phyloP scores from a whole-genome alignment of 139 green algal species.

The Nannochloris sp. region DNA sequence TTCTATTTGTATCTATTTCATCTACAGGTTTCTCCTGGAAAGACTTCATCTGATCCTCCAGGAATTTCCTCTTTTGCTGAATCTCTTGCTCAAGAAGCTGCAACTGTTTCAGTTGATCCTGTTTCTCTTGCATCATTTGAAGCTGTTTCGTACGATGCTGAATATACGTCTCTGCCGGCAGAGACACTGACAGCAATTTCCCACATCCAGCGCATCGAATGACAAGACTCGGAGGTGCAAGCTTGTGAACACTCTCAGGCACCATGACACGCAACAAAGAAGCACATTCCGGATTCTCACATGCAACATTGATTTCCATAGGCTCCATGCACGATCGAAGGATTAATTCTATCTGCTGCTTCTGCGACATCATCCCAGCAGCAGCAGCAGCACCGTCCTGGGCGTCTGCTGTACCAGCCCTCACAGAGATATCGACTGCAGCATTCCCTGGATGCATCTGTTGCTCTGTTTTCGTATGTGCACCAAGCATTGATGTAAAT shows the following conservation, averaged over 20 bases:
- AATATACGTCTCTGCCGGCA: slow-evolving; percentile 9
- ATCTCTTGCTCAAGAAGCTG: slow-evolving; percentile 2
- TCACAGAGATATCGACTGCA: no score
- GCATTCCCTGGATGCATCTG: no score
- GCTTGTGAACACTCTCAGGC: neutral
- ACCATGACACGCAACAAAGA: neutral
- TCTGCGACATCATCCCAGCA: no score
- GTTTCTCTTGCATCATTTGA: slow-evolving; percentile 3
- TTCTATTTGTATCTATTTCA: no score
- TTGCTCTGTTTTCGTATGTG: no score
- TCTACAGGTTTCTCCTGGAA: neutral
- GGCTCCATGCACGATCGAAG: neutral
- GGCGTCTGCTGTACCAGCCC: no score
- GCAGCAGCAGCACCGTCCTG: no score
- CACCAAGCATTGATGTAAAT: no score
- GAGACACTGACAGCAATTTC: slow-evolving; percentile 4
- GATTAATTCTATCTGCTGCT: neutral
- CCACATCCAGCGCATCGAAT: slow-evolving; percentile 6
- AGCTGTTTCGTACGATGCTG: neutral
- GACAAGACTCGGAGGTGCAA: neutral
- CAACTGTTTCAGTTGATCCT: slow-evolving; percentile 5
- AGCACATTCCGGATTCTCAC: neutral
- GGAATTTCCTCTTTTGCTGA: slow-evolving; percentile 1
- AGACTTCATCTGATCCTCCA: neutral
- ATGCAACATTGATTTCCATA: neutral